Evolutionary conservation across 352 stramenopile species (phyloP).

Genomic region (Phytophthora pini): DNA sequence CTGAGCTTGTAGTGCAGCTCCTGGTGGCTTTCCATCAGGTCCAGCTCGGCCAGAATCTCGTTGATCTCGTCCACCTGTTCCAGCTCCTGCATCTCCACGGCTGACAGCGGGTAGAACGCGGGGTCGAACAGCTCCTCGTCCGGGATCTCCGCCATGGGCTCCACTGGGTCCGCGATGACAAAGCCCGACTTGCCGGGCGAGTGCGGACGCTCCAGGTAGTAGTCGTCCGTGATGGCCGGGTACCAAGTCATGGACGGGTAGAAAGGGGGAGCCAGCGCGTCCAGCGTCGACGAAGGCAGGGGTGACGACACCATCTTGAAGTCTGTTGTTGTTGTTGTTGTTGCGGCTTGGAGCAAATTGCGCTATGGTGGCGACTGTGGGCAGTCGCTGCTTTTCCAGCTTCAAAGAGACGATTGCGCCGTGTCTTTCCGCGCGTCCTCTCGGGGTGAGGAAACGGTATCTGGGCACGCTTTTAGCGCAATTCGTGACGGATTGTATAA

Average conservation of each 20-base stretch:
- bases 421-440: constrained; percentile 23
- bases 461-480: too few species aligned
- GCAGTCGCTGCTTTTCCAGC: neutral
- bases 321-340: neutral
- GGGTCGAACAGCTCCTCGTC: constrained; percentile 85
- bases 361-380: constrained; percentile 10
- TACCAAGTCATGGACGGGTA: constrained; percentile 67
- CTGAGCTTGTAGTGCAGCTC: constrained; percentile 67
- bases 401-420: constrained; percentile 22
- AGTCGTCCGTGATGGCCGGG: constrained; percentile 65
- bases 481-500: too few species aligned
- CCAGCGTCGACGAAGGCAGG: constrained; percentile 49
- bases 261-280: constrained; percentile 64
- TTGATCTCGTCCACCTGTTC: constrained; percentile 86
- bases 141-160: constrained; percentile 57
- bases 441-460: constrained; percentile 1
- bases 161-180: constrained; percentile 67
- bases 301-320: constrained; percentile 45
- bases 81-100: constrained; percentile 67
- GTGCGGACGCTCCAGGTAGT: constrained; percentile 68
- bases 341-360: constrained; percentile 38
- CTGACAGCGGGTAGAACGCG: constrained; percentile 62
- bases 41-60: constrained; percentile 76
- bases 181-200: constrained; percentile 66
- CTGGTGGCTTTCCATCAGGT: constrained; percentile 81